Base-by-base conservation (phyloP, 352 stramenopile species). In the Peronospora belbahrii region DNA sequence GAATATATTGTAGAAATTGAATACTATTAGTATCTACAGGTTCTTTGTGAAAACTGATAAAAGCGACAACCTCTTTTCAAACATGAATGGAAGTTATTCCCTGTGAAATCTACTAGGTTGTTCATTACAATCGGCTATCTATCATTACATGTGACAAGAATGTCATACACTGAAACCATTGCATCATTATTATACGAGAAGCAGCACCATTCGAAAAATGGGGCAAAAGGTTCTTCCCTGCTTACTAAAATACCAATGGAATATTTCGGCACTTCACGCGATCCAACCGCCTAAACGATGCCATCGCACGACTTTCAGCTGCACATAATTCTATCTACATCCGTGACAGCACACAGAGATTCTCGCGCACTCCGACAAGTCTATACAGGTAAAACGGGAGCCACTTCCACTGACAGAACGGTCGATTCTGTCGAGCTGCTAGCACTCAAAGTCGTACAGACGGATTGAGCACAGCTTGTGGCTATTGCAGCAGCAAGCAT, bases 401-500 rank as follows among this genome's bases (percentile, higher is more conserved):
- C 33, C 7, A 56, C 15, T 22, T 68, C 55, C 11, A 60, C 53
- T 42, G 49, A 10, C 3, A 39, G 36, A n/a, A 56, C 41, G 32
- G 51, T 8, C 15, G 32, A 14, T 15, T 61, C 45, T 52, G 44
- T 49, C n/a, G 42, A 46, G 36, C 36, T 55, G 39, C 48, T 56
- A 18, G 24, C 43, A 41, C 33, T 51, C 14, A 14, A 19, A 20
- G 52, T 47, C 22, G 36, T 37, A 6, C 27, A 44, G 15, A 40
- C 49, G 2, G 43, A 61, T 37, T 64, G 43, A 19, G 49, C 60
- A 23, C 56, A 69, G 3, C 50, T 63, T 2, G 56, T 6, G 27
- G 42, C 28, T 24, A 43, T 48, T 25, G 56, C 68, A 37, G 63
- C 71, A 7, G 62, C 57, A 40, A 85, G 62, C 46, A 85, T 59